A percentile compares a stretch with the other conserved stretches of the same genome.
Conservation (phyloP, 2,329 filamentous ascomycete species). For the Paecilomyces fulvus region DNA sequence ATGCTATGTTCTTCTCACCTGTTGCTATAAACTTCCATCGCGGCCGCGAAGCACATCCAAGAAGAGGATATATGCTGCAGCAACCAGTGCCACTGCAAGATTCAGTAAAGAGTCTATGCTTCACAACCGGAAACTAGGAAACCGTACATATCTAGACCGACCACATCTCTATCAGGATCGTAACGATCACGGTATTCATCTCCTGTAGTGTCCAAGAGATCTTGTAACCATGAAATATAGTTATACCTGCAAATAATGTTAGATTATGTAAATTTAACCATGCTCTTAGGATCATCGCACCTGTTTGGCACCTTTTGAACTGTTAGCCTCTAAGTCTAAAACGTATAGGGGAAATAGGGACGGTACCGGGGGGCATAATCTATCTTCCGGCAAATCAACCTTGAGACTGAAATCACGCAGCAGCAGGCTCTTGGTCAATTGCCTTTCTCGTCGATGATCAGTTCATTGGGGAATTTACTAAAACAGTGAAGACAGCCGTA, state of each 20-base stretch:
- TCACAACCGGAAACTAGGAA: not conserved
- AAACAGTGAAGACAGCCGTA: constrained; percentile 32
- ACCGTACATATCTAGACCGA: constrained; percentile 65
- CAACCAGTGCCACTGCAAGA: constrained; percentile 66
- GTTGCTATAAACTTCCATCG: constrained; percentile 67
- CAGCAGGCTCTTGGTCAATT: constrained; percentile 70
- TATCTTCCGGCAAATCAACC: constrained; percentile 63
- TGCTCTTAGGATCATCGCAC: constrained; percentile 16
- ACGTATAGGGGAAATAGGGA: not conserved
- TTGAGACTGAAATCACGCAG: constrained; percentile 64
- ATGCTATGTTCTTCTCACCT: constrained; percentile 27
- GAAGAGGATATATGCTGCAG: constrained; percentile 81
- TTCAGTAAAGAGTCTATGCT: constrained; percentile 8
- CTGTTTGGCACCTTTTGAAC: constrained; percentile 36
- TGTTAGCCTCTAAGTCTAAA: not conserved
- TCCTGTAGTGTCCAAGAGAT: constrained; percentile 63
- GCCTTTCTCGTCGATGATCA: constrained; percentile 27
- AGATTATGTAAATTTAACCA: not conserved
- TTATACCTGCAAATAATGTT: constrained; percentile 56
- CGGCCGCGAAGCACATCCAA: constrained; percentile 61
- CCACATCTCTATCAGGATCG: constrained; percentile 46
- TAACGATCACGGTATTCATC: constrained; percentile 42
- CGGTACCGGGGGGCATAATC: constrained; percentile 75
- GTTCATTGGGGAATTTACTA: not conserved
- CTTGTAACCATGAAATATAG: constrained; percentile 84